phyloP scores from a whole-genome alignment of 2,329 filamentous ascomycete species.

The Neofusicoccum umdonicola region DNA sequence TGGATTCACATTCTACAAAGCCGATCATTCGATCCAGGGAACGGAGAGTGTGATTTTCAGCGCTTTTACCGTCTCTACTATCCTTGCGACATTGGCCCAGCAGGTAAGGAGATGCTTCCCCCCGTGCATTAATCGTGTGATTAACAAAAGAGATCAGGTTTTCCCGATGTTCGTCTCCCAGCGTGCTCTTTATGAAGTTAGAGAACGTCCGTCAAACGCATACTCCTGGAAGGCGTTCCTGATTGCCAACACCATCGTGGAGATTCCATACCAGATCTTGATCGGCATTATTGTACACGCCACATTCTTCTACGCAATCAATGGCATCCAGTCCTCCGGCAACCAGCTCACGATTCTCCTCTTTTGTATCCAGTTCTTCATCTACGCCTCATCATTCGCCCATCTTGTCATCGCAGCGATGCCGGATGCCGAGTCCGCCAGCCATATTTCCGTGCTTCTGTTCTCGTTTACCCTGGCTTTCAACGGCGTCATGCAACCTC shows the following conservation, averaged over 20 bases:
- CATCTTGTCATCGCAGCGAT: constrained; percentile 71
- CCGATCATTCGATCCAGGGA: constrained; percentile 37
- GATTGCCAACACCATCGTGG: constrained; percentile 67
- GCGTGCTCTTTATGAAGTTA: constrained; percentile 58
- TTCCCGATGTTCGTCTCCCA: constrained; percentile 60
- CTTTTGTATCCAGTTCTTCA: constrained; percentile 63
- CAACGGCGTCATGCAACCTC: constrained; percentile 61
- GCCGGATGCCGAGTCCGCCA: constrained; percentile 66
- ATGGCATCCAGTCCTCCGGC: constrained; percentile 43
- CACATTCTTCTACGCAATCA: constrained; percentile 63
- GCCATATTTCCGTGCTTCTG: constrained; percentile 60
- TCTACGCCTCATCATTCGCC: constrained; percentile 71
- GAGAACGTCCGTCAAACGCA: constrained; percentile 63
- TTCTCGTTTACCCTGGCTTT: constrained; percentile 61
- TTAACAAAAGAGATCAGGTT: constrained; percentile 45
- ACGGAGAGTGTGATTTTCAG: constrained; percentile 49
- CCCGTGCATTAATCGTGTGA: neutral
- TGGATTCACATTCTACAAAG: constrained; percentile 45
- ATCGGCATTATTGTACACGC: constrained; percentile 63
- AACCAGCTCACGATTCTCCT: constrained; percentile 66
- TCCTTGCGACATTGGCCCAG: constrained; percentile 49
- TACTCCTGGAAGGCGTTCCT: constrained; percentile 77
- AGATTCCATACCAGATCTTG: constrained; percentile 65
- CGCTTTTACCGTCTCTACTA: constrained; percentile 50
- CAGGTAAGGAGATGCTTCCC: constrained; percentile 39